These are phyloP conservation scores for Leishmania gerbilli DNA, from an alignment of 208 protist species.

Conservation along the genomic window DNA sequence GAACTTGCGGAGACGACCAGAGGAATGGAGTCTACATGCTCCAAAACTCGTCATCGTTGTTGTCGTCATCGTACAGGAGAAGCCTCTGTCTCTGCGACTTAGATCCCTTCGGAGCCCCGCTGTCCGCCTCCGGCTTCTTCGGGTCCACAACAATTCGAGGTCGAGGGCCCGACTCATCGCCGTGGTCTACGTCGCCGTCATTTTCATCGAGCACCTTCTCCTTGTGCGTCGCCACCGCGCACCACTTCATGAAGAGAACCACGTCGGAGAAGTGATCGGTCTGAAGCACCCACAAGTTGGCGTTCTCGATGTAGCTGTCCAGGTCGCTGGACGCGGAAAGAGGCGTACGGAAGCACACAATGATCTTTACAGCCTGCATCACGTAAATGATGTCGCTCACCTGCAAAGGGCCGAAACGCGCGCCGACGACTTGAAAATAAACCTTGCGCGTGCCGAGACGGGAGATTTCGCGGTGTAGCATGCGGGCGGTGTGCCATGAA, in stretches of 20 bases:
- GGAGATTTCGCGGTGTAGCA: constrained; percentile 71
- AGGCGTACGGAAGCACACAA: constrained; percentile 84
- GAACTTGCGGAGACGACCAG: not conserved
- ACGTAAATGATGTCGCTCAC: constrained; percentile 82
- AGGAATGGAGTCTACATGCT: not conserved
- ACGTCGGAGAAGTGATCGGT: constrained; percentile 83
- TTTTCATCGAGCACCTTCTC: constrained; percentile 37
- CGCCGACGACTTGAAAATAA: constrained; percentile 72
- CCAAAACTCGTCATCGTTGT: constrained; percentile 1
- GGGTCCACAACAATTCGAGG: constrained; percentile 18
- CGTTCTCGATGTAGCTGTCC: constrained; percentile 67
- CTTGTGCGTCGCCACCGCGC: constrained; percentile 75
- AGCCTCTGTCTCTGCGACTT: constrained; percentile 4
- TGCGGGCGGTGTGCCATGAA: constrained; percentile 84
- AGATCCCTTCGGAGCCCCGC: not conserved
- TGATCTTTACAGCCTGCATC: constrained; percentile 63
- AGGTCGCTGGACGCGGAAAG: constrained; percentile 53
- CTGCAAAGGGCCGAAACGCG: constrained; percentile 75
- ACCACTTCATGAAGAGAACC: constrained; percentile 79
- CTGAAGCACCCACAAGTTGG: constrained; percentile 74
- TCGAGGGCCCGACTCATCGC: not conserved
- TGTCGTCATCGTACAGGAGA: constrained; percentile 8
- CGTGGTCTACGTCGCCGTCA: not conserved
- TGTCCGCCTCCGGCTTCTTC: not conserved
- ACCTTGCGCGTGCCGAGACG: constrained; percentile 73